A percentile compares a stretch with the other conserved stretches of the same genome.
Evolutionary conservation across 2,329 filamentous ascomycete species (phyloP).

Genomic region (Didymosphaeria variabile): DNA sequence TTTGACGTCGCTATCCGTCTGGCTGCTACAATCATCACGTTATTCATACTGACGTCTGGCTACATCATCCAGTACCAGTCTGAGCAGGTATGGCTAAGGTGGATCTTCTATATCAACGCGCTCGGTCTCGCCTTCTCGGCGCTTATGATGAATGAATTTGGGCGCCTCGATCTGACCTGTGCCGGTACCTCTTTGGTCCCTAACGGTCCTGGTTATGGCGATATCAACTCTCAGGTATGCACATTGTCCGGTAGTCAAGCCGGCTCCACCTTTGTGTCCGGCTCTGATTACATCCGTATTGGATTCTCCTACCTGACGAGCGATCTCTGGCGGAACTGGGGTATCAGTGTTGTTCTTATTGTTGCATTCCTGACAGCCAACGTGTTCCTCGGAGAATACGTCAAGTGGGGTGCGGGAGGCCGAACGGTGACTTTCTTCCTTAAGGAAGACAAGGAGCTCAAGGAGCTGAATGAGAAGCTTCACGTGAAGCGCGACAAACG

Average conservation of each 20-base stretch:
- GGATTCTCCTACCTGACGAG: conserved; percentile 72
- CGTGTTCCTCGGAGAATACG: conserved; percentile 78
- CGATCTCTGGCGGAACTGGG: conserved; percentile 73
- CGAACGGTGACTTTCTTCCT: conserved; percentile 80
- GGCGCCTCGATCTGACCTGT: conserved; percentile 73
- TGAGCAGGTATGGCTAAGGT: conserved; percentile 81
- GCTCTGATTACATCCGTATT: conserved; percentile 72
- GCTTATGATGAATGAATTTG: conserved; percentile 90
- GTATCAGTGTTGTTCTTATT: conserved; percentile 78
- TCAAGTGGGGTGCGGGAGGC: conserved; percentile 82
- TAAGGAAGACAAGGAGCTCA: conserved; percentile 73
- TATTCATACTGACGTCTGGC: conserved; percentile 83
- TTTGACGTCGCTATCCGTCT: conserved; percentile 87
- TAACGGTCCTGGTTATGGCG: conserved; percentile 71
- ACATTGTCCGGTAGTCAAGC: conserved; percentile 76
- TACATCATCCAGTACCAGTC: conserved; percentile 83
- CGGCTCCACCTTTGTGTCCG: conserved; percentile 71
- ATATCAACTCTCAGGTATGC: conserved; percentile 81
- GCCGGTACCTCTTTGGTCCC: conserved; percentile 74
- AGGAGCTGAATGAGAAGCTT: conserved; percentile 71
- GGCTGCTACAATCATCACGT: conserved; percentile 78
- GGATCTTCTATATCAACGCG: conserved; percentile 84
- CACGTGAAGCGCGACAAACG: conserved; percentile 66
- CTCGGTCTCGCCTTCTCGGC: conserved; percentile 79
- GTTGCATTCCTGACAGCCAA: conserved; percentile 76